Base-by-base conservation (phyloP, 164 flowering plant species). In the Warburgia ugandensis region DNA sequence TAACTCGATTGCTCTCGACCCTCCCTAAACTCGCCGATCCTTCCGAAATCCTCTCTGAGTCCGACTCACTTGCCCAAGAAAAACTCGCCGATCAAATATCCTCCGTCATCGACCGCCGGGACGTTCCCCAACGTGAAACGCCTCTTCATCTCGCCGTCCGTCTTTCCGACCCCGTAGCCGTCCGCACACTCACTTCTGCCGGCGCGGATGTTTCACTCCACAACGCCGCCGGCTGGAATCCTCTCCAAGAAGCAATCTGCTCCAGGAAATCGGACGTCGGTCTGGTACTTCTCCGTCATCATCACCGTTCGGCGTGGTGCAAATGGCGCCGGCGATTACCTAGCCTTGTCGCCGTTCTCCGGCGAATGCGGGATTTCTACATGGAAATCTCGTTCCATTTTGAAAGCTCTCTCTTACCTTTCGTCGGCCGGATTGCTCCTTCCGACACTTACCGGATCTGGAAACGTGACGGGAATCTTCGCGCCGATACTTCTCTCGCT, bases 301-400 rank as follows among this genome's bases (percentile, higher is more conserved):
- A 81, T 48, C 96, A 81, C 56, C 65, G 74, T 17, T 50, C 80
- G 31, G 86, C 95, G 7, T 92, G 96, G 96, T 58, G 64, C 11
- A 92, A 92, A 71, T 92, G 96, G 96, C 78, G 96, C n/a, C 78
- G 96, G 4, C 69, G 96, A 5, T 72, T 88, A 4, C 98, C 98
- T 1, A 77, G 94, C 3, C 72, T 88, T 0, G 68, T 85, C 6
- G 80, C 82, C 0, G 95, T 62, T 1, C 76, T 92, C 10, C 78
- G 83, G 36, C 48, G 94, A 11, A 92, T 92, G 96, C 75, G 91
- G 1, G 98, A 88, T 45, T 92, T 92, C 68, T 88, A 92, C 68
- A 80, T 92, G 88, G 98, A 87, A 73, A 83, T 92, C 29, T 74
- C 89, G 3, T 92, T 92, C 58, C 98, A 86, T 50, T 92, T 88